Evolutionary conservation across 768 basidiomycete genomes (phyloP).

Genomic region (Pleurotus tuoliensis): DNA sequence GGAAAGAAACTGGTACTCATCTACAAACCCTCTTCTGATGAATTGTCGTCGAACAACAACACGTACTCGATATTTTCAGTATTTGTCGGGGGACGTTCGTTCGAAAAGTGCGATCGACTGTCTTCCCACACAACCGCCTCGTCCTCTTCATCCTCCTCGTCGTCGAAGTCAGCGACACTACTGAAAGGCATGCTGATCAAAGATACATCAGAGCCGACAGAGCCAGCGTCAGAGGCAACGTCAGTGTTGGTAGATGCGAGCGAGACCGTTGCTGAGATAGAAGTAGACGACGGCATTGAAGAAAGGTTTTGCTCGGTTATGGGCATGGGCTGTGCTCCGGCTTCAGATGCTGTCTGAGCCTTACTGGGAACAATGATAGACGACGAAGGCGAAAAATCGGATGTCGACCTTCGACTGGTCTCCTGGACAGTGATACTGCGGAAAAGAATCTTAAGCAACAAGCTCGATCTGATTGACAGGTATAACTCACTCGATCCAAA

Average conservation of each 20-base stretch:
- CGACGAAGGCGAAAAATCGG: constrained; percentile 57
- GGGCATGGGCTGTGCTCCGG: constrained; percentile 13
- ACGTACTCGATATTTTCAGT: constrained; percentile 54
- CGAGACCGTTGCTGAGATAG: background rate
- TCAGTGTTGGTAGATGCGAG: constrained; percentile 5
- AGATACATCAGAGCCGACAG: constrained; percentile 12
- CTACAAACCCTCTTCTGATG: constrained; percentile 45
- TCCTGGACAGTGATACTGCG: constrained; percentile 67
- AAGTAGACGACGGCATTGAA: background rate
- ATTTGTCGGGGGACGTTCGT: constrained; percentile 18
- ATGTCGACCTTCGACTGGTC: constrained; percentile 27
- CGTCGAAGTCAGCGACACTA: background rate
- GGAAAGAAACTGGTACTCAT: background rate
- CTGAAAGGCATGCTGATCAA: constrained; percentile 56
- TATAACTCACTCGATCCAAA: constrained; percentile 74
- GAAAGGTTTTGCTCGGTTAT: background rate
- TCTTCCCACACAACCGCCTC: constrained; percentile 54
- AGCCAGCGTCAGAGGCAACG: constrained; percentile 11
- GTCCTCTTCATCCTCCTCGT: constrained; percentile 42
- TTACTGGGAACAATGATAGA: constrained; percentile 55
- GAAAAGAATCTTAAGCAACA: too few species aligned
- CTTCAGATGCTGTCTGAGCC: constrained; percentile 40
- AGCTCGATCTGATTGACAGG: background rate
- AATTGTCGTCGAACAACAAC: constrained; percentile 64
- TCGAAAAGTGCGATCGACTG: constrained; percentile 37